These are phyloP conservation scores for Hemileia vastatrix DNA, from an alignment of 1,284 basidiomycete genomes.

Conservation along the genomic window DNA sequence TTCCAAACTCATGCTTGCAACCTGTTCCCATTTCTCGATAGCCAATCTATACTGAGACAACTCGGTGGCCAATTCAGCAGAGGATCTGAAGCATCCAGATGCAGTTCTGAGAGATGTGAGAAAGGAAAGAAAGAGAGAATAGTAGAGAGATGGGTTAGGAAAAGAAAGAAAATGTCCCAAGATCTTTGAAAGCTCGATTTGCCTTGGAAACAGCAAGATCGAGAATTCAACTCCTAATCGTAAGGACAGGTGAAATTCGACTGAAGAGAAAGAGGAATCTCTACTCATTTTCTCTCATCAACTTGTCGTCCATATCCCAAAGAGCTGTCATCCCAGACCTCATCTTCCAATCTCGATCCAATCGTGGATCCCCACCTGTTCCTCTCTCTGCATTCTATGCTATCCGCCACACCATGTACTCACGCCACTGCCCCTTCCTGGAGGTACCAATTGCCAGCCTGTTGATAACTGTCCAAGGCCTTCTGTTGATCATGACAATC, in stretches of 20 bases:
- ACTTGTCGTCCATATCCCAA: no score
- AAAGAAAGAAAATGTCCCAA: slow-evolving; percentile 26
- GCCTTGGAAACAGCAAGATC: slow-evolving; percentile 1
- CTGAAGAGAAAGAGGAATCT: no score
- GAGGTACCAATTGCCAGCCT: slow-evolving; percentile 93
- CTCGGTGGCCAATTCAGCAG: slow-evolving; percentile 88
- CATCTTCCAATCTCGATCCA: no score
- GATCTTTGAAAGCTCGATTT: no score
- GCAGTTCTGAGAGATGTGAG: slow-evolving; percentile 59
- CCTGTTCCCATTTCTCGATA: slow-evolving; percentile 77
- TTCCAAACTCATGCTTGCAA: slow-evolving; percentile 74
- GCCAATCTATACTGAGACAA: slow-evolving; percentile 74
- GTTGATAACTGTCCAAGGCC: slow-evolving; percentile 80
- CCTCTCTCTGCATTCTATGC: no score
- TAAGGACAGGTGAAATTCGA: slow-evolving; percentile 4
- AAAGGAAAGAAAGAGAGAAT: no score
- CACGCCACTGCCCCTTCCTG: slow-evolving; percentile 93
- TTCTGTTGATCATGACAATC: slow-evolving; percentile 61
- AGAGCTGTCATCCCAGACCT: no score
- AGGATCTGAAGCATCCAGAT: slow-evolving; percentile 88
- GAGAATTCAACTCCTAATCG: no score
- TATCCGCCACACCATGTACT: slow-evolving; percentile 48
- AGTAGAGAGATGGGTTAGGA: slow-evolving; percentile 5
- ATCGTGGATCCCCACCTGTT: no score
- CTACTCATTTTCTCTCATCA: no score